Base-by-base conservation (phyloP, 2,329 filamentous ascomycete species). In the Claviceps arundinis region DNA sequence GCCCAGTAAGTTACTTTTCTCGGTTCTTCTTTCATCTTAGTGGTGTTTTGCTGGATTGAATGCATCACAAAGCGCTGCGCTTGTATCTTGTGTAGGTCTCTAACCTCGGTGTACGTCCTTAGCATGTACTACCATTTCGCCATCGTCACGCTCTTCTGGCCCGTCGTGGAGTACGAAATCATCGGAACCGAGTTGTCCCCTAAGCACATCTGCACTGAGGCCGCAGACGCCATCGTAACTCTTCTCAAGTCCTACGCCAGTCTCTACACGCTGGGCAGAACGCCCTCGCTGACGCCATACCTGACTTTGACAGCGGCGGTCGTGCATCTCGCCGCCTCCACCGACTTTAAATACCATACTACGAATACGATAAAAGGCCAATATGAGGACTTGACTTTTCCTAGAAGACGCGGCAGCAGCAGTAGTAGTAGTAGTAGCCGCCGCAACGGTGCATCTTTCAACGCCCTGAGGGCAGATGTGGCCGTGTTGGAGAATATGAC, bases 61-160 rank as follows among this genome's bases (percentile, higher is more conserved):
- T 4, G 30, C 9, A 34, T 4, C 9, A 3, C 9, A 11, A 2
- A 34, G 30, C 30, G 16, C 38, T 7, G 19, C 38, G 16, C 38
- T 13, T 42, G n/a, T 42, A 6, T 8, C 3, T 19, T 7, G 9
- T 17, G 11, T 9, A 14, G 17, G 1, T 16, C 17, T 22, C 41
- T 42, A 41, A 41, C 6, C 3, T 17, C 13, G 14, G 4, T 34
- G 24, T 14, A 24, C 13, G 2, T n/a, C 4, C 13, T 2, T 52
- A 82, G 80, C 63, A 82, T 85, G 81, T 80, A 85, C 55, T 84
- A 85, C 61, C 76, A 85, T 59, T 82, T 80, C 54, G 76, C 80
- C 30, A 81, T 83, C 17, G 64, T 85, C 0, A 74, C 87, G 17
- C 73, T 89, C 1, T 89, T 89, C 62, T 75, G 85, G 11, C 85